Evolutionary conservation across 768 basidiomycete genomes (phyloP), one percentile per base, ranked within the genome.

Genomic region (Pholiota molesta): DNA sequence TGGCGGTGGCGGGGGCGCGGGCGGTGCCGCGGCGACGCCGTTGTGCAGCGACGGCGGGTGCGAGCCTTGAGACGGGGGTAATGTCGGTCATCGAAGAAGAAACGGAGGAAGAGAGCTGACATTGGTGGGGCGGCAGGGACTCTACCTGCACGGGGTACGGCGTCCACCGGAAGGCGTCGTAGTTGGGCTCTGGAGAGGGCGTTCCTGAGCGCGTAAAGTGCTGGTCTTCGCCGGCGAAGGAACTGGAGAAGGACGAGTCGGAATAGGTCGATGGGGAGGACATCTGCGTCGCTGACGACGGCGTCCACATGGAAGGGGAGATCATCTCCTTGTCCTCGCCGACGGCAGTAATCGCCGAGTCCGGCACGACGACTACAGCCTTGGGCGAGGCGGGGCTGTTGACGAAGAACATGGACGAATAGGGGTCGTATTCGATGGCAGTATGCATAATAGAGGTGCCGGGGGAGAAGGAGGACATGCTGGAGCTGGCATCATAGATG

Each of bases 371-470:
- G 33, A 79, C 63, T 59, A 77, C 74, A 57, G 77, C 78, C 26
- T 68, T 69, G 11, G 78, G 74, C 14, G 78, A 79, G 39, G 76
- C 71, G 2, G 82, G 77, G 39, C 80, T 82, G 57, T 77, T 76
- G 57, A 86, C 73, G 66, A 82, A 86, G 65, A 83, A 86, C 58
- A 83, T 82, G 0, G 86, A 86, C 17, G 83, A 81, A 66, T 84
- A 86, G 13, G 82, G 79, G 57, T 83, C 86, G 59, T 83, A 82
- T 73, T 91, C 90, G 52, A 90, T 84, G 40, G 90, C 90, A 19
- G 90, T 91, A 61, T 88, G 89, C 89, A 91, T 90, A 65, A 81
- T 79, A 28, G 88, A 88, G 33, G 87, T 86, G 17, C 78, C 76
- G 39, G 83, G 81, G 14, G 83, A 83, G 61, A 68, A 78, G 19